Base-by-base conservation (phyloP, 208 protist genomes). In the Blechomonas ayalai region DNA sequence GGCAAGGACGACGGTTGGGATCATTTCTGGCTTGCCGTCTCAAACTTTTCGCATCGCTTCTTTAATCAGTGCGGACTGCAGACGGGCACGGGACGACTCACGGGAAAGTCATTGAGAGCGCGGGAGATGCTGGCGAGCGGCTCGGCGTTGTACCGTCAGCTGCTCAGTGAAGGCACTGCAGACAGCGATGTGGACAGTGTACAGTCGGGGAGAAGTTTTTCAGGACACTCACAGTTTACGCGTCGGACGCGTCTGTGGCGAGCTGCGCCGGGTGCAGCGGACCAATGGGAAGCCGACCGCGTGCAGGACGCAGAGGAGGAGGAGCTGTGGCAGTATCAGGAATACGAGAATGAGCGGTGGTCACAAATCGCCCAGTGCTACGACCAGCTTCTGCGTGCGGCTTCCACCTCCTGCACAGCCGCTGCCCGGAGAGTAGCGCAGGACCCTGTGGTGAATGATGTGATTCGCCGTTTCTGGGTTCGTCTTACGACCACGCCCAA, bases 381-480 rank as follows among this genome's bases (percentile, higher is more conserved):
- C 37, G 68, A 84, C 24, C 57, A 73, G 34, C 9, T 92, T 13
- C 42, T 89, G 47, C 54, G 64, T n/a, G 48, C 50, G 19, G 67
- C 79, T 2, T 39, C 37, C 13, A 33, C 45, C 5, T 32, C 62
- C 18, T 32, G 47, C 12, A 44, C 31, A 16, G 44, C 65, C 9
- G 66, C 64, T 3, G 55, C 70, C 0, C 8, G 38, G 4, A 49
- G 43, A 16, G 69, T 76, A 2, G 65, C 73, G 8, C 22, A 18
- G 4, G 60, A 92, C 52, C 48, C 52, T 8, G 28, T 73, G 7
- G 58, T 92, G 22, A 87, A 88, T 52, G 73, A 86, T 47, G 28
- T 83, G 23, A 84, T 92, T 38, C 64, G 61, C 3, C 83, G 83
- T 27, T 89, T 82, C 50, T 92, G 83, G 80, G 70, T 82, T 15